Base-by-base conservation (phyloP, 2,329 filamentous ascomycete species). In the Claviceps sp. region DNA sequence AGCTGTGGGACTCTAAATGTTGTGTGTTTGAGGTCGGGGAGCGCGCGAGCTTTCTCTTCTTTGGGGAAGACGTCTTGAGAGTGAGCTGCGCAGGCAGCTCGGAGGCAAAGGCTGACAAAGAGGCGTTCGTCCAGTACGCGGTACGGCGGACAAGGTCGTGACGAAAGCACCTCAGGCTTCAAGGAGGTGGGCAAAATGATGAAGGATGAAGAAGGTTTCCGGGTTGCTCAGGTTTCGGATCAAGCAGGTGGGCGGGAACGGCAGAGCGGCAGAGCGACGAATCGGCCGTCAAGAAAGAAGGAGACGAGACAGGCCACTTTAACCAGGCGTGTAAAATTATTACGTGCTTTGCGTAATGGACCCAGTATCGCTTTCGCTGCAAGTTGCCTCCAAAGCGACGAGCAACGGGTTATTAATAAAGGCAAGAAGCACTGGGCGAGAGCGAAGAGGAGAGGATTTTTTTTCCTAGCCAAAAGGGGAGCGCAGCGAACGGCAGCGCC, bases 31-130 rank as follows among this genome's bases (percentile, higher is more conserved):
- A 65, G 63, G 68, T 52, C 38, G 45, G 42, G 37, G 56, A 71
- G 60, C 72, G 75, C 63, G 69, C 72, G 62, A 84, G 77, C 77
- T 79, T 84, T 75, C 80, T 76, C 80, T 84, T 84, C 79, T 84
- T 84, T 76, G 72, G 75, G 73, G 79, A 83, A 80, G 80, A 83
- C 81, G 81, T 84, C 69, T 76, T 84, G 81, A 77, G 73, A 67
- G 75, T 70, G 81, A 84, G 81, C 81, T 82, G 79, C 80, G 66
- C 66, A 60, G 62, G 78, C 78, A 81, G 78, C 78, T 81, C 78
- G 68, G 62, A 63, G 58, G 48, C 46, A 43, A 50, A 54, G 38
- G 52, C 45, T 24, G 50, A 47, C 45, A 52, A 50, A 50, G 50
- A 37, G 37, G 52, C 41, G 16, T 34, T 34, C 51, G 49, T 37